These are phyloP conservation scores for Penicillium riverlandense DNA, from an alignment of 495 filamentous ascomycete genomes.

Conservation along the genomic window DNA sequence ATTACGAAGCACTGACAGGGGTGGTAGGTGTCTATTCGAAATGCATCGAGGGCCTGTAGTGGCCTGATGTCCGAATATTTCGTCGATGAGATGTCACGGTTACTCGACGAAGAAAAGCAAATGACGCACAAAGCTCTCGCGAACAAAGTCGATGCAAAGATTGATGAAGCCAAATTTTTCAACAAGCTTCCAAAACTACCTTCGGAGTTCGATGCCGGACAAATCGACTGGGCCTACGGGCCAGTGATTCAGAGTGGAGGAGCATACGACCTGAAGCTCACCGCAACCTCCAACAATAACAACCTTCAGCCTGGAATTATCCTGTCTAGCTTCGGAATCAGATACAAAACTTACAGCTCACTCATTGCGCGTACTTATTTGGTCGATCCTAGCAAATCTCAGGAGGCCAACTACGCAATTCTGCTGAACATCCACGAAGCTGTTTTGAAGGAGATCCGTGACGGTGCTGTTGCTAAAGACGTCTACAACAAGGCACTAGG, in stretches of 20 bases:
- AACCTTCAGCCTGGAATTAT: conserved; percentile 92
- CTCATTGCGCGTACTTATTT: conserved; percentile 88
- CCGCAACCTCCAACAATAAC: conserved; percentile 65
- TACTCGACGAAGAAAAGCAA: conserved; percentile 93
- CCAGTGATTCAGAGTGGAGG: conserved; percentile 95
- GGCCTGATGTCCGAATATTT: conserved; percentile 91
- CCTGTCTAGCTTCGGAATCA: conserved; percentile 78
- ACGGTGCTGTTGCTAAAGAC: conserved; percentile 82
- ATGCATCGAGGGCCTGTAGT: conserved; percentile 85
- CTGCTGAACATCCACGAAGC: conserved; percentile 76
- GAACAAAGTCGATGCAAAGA: conserved; percentile 77
- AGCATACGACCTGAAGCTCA: conserved; percentile 81
- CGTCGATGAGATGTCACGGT: conserved; percentile 92
- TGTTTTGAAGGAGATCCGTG: conserved; percentile 81
- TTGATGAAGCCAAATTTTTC: conserved; percentile 92
- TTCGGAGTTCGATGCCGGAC: conserved; percentile 76
- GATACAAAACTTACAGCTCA: conserved; percentile 92
- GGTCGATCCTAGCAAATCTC: conserved; percentile 91
- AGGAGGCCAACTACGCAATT: conserved; percentile 92
- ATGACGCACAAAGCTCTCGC: conserved; percentile 81
- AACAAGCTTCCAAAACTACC: conserved; percentile 74
- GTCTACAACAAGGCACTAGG: conserved; percentile 81
- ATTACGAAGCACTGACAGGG: too few relatives aligned
- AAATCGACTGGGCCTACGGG: conserved; percentile 88
- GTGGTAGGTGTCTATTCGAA: conserved; percentile 72